phyloP scores from a whole-genome alignment of 176 grass and related monocot species.

The Carex cristatella region DNA sequence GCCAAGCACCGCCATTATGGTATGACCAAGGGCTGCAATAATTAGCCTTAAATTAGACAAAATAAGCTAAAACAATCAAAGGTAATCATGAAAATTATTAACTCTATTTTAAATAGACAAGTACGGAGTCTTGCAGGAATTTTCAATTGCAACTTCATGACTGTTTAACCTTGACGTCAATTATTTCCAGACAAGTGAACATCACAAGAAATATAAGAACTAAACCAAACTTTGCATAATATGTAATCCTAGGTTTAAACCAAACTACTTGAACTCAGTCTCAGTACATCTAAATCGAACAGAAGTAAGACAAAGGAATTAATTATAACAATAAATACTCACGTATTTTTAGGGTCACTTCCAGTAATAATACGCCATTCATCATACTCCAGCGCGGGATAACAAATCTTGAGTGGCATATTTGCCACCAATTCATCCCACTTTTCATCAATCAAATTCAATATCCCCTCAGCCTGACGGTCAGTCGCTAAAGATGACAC shows the following conservation, averaged over 20 bases:
- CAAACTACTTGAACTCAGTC: not conserved
- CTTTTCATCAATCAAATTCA: conserved; percentile 91
- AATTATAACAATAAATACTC: conserved; percentile 25
- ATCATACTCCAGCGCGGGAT: conserved; percentile 81
- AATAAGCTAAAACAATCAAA: conserved; percentile 9
- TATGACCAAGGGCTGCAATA: conserved; percentile 87
- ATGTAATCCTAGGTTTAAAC: conserved; percentile 5
- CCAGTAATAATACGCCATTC: conserved; percentile 96
- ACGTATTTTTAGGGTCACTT: conserved; percentile 98
- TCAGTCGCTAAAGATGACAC: conserved; percentile 73
- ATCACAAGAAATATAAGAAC: not conserved
- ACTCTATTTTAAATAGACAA: not conserved
- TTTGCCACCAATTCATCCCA: conserved; percentile 95
- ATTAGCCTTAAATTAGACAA: conserved; percentile 3
- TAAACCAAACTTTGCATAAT: conserved; percentile 4
- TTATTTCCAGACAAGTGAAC: not conserved
- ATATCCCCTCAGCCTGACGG: conserved; percentile 77
- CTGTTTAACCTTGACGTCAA: not conserved
- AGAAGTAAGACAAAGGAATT: not conserved
- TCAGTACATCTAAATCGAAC: conserved; percentile 9
- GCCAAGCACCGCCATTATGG: conserved; percentile 95
- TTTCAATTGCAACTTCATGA: not conserved
- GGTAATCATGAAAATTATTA: conserved; percentile 4
- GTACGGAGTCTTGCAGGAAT: not conserved
- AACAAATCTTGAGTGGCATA: conserved; percentile 98